Percentiles rank a stretch among this genome's conserved stretches.
Conservation (phyloP, 2,329 filamentous ascomycete species). For the Sclerotiophoma versabilis region DNA sequence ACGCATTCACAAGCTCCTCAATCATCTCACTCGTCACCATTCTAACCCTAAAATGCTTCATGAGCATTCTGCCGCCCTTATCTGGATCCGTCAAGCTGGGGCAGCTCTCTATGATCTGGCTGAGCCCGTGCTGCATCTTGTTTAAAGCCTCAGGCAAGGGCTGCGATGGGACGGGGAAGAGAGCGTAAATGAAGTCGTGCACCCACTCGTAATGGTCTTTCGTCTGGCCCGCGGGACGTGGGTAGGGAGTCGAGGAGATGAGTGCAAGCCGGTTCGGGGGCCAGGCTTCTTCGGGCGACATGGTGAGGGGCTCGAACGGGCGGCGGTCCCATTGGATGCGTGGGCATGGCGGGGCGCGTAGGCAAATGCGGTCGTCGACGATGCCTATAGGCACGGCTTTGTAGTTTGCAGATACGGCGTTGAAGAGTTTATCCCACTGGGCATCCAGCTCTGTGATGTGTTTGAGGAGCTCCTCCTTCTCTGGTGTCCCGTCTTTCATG, state of each 20-base stretch:
- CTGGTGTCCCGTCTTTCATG: conserved; percentile 25
- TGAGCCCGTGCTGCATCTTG: conserved; percentile 38
- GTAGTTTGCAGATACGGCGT: conserved; percentile 11
- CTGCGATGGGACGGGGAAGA: conserved; percentile 15
- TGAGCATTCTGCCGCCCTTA: conserved; percentile 41
- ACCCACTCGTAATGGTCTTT: conserved; percentile 34
- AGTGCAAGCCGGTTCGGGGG: conserved; percentile 66
- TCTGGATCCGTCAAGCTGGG: conserved; percentile 38
- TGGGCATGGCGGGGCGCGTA: conserved; percentile 28
- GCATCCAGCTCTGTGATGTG: conserved; percentile 48
- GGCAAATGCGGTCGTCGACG: conserved; percentile 39
- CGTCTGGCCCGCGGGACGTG: conserved; percentile 18
- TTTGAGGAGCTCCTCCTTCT: conserved; percentile 35
- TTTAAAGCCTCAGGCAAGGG: conserved; percentile 34
- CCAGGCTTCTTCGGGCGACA: conserved; percentile 68
- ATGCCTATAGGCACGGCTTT: conserved; percentile 14
- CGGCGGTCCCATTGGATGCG: conserved; percentile 70
- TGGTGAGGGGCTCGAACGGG: conserved; percentile 71
- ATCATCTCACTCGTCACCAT: conserved; percentile 46
- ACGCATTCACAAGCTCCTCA: conserved; percentile 38
- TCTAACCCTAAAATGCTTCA: conserved; percentile 40
- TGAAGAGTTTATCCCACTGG: conserved; percentile 12
- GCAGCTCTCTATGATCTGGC: conserved; percentile 35
- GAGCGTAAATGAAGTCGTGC: conserved; percentile 36
- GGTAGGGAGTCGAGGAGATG: conserved; percentile 71